These are phyloP conservation scores for Xylaria hypoxylon DNA, from an alignment of 2,329 filamentous ascomycete genomes.

Conservation along the genomic window DNA sequence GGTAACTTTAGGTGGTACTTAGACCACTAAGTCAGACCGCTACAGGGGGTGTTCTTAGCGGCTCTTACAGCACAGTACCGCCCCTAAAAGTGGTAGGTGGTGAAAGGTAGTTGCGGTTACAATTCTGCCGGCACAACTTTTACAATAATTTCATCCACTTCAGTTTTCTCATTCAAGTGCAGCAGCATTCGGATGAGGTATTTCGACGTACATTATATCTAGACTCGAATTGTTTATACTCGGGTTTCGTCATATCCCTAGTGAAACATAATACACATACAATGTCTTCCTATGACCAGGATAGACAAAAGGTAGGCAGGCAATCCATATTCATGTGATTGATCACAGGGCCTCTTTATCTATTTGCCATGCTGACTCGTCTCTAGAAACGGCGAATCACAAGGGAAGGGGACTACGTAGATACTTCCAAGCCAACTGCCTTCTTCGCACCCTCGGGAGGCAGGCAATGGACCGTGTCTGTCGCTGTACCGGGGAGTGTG, in stretches of 20 bases:
- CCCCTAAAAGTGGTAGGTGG: conserved; percentile 32
- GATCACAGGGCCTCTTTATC: not conserved
- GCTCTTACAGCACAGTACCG: no score
- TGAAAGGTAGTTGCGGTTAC: conserved; percentile 45
- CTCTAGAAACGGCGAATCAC: conserved; percentile 64
- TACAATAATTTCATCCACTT: conserved; percentile 14
- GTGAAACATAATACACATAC: not conserved
- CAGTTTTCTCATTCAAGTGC: conserved; percentile 24
- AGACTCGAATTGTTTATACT: no score
- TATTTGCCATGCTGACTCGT: conserved; percentile 16
- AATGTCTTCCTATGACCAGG: conserved; percentile 47
- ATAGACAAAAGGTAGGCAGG: conserved; percentile 47
- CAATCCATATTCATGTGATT: not conserved
- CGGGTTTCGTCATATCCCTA: not conserved
- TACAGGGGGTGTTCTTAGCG: no score
- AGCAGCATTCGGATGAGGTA: not conserved
- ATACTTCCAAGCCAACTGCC: conserved; percentile 75
- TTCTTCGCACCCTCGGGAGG: conserved; percentile 74
- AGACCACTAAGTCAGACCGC: no score
- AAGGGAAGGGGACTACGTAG: conserved; percentile 56
- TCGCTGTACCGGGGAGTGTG: conserved; percentile 83
- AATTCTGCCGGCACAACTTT: conserved; percentile 45
- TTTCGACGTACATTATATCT: not conserved
- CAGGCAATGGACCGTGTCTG: conserved; percentile 78
- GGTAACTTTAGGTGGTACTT: no score